Conservation (phyloP, 805 yeast species). For the Scheffersomyces amazonensis region DNA sequence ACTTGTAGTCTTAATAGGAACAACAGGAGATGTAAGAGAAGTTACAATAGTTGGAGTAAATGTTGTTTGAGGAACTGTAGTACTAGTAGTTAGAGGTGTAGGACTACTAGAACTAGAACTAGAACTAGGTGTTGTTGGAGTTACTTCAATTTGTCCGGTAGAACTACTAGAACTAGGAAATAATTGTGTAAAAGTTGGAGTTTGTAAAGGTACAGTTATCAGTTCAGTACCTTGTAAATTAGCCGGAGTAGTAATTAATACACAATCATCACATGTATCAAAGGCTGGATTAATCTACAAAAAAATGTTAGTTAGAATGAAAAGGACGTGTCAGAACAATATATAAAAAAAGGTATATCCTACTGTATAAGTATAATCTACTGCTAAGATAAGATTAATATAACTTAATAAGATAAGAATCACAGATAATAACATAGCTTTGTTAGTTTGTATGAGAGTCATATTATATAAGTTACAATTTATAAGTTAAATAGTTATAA, state of each 20-base stretch:
- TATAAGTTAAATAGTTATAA: too few species aligned
- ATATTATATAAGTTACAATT: too few species aligned
- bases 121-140: slow-evolving; percentile 2
- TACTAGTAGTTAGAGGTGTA: slow-evolving; percentile 4
- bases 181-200: neutral
- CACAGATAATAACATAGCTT: too few species aligned
- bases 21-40: neutral
- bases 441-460: too few species aligned
- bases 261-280: slow-evolving; percentile 10
- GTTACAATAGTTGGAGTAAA: neutral
- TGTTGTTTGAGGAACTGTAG: neutral
- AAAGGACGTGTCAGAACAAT: too few species aligned
- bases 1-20: neutral
- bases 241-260: slow-evolving; percentile 6
- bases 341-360: neutral
- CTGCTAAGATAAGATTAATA: neutral
- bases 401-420: too few species aligned
- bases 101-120: slow-evolving; percentile 6
- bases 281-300: slow-evolving; percentile 10
- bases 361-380: neutral
- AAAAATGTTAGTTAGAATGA: too few species aligned
- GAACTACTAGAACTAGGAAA: neutral
- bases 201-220: neutral
- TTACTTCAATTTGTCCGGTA: neutral
- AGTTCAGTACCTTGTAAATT: neutral